Base-by-base conservation (phyloP, 768 basidiomycete genomes). In the Tubosaeta sp. region DNA sequence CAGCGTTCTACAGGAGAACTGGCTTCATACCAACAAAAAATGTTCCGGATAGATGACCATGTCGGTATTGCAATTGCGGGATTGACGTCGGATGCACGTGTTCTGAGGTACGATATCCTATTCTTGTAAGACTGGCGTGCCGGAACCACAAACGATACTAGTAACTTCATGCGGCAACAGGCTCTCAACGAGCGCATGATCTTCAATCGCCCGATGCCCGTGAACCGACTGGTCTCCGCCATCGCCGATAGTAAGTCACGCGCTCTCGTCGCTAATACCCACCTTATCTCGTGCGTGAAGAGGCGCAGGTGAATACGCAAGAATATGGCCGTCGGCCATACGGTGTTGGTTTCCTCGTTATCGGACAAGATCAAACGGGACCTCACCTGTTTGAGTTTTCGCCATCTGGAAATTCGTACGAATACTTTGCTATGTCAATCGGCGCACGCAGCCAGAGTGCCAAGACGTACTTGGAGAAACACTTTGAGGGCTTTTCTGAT, bases 121-220 rank as follows among this genome's bases (percentile, higher is more conserved):
- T 39, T n/a, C 9, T n/a, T 10, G 32, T 21, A 40, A 14, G 16
- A n/a, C 34, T n/a, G 13, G 29, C 35, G 38, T 34, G 25, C 14
- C 21, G 22, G 38, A 41, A 38, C 41, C 18, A 55, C n/a, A 2
- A 25, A 48, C 51, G 46, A 46, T 41, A 13, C 3, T 61, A 97
- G 95, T 68, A 98, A 99, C 74, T 97, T 95, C 69, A 98, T 99
- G 96, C 83, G 96, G 34, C 96, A 98, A 69, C 92, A 98, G 73
- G 95, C 96, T 44, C 93, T 98, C 87, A 82, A 83, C 29, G 90
- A 88, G 12, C 84, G 86, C 58, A 97, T 99, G 95, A 73, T 90
- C 44, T 96, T 94, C 76, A 95, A 90, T 71, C 84, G 96, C 38
- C 90, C 94, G 19, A 82, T 96, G 44, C 96, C 96, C 46, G 90